Base-by-base conservation (phyloP, 2,329 filamentous ascomycete species). In the Talaromyces sp. region DNA sequence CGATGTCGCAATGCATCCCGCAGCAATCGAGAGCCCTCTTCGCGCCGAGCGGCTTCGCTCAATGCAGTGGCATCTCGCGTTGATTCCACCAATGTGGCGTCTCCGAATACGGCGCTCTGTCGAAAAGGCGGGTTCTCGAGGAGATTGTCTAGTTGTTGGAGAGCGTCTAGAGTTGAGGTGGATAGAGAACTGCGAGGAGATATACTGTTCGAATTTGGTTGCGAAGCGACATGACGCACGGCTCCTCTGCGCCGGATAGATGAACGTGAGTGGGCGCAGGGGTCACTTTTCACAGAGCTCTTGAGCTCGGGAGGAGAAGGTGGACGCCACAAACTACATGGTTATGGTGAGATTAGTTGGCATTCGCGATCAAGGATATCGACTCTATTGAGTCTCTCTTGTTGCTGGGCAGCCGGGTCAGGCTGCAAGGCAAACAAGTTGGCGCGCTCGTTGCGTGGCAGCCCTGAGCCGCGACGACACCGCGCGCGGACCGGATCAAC, bases 191-290 rank as follows among this genome's bases (percentile, higher is more conserved):
- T 70, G 39, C 73, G 67, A 40, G 71, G 63, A 35, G 71, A 69
- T 35, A 67, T 66, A 21, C 31, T 60, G n/a, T 9, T 60, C 65
- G 69, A 65, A 57, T n/a, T 59, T 39, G 70, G 68, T 39, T 70
- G 70, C 46, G 67, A 72, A 54, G 69, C 69, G 21, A 69, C 66
- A 44, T 72, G 72, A 46, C 73, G 72, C 65, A 78, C 71, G 52
- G 73, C 70, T 63, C 75, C 69, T 66, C 81, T 79, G 63, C 85
- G 82, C 64, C 85, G 82, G 69, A 88, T 87, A 46, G 83, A 75
- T 42, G 84, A 86, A 70, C 85, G 83, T 61, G 80, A 75, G 62
- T 78, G 71, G 54, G 83, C 83, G 63, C 81, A 80, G 40, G 79
- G 73, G 69, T 87, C 84, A 66, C 71, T 73, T 71, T 85, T 86